Percentiles rank a stretch among this genome's conserved stretches.
phyloP scores from a whole-genome alignment of 805 yeast genomes.

The Sugiyamaella smithiae region DNA sequence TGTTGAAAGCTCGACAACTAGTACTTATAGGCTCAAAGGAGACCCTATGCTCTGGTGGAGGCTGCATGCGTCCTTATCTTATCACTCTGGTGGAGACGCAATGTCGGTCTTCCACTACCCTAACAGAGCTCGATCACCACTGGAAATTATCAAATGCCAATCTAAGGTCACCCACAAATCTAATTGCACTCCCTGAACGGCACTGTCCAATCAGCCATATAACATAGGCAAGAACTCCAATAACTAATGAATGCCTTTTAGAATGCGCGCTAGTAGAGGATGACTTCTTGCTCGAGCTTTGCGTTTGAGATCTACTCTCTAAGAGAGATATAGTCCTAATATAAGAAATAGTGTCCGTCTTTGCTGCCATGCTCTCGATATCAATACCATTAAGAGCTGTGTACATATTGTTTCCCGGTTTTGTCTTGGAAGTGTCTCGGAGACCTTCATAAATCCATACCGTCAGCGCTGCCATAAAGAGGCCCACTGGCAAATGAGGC shows the following conservation, averaged over 20 bases:
- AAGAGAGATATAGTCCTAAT: neutral
- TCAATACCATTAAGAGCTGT: neutral
- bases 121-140: neutral
- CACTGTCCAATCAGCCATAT: neutral
- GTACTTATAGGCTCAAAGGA: neutral
- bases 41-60: neutral
- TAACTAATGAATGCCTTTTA: conserved; percentile 1
- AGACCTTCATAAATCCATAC: conserved; percentile 30
- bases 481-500: conserved; percentile 32
- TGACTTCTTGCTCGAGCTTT: neutral
- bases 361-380: neutral
- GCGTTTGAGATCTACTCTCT: neutral
- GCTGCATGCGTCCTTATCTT: neutral
- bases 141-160: neutral
- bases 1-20: too few relatives aligned
- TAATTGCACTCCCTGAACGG: neutral
- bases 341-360: neutral
- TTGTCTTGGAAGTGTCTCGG: neutral
- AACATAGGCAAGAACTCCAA: neutral
- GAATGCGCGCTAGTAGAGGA: neutral
- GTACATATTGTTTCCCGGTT: neutral
- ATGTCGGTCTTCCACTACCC: too few relatives aligned
- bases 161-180: neutral
- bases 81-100: conserved; percentile 1
- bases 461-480: conserved; percentile 29